A percentile compares a stretch with the other conserved stretches of the same genome.
Evolutionary conservation across 129 eudicot species (phyloP).

Genomic region (sunflower (Helianthus annuus)): DNA sequence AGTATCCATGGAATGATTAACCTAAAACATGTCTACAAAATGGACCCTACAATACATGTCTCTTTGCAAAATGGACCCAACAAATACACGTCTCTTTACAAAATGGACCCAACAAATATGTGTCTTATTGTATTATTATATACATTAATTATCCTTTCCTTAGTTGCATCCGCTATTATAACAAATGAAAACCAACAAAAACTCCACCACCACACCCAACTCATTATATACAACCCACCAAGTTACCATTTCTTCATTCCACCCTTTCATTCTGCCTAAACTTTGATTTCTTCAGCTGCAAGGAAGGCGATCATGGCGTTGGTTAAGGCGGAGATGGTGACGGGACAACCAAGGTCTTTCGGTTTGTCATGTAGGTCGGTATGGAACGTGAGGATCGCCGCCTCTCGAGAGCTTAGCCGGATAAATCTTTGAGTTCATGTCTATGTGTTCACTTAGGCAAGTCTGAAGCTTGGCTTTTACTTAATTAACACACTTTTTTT

Average conservation of each 20-base stretch:
- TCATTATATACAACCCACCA: conserved; percentile 44
- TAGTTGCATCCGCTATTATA: conserved; percentile 45
- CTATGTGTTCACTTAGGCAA: conserved; percentile 49
- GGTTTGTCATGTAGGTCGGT: conserved; percentile 13
- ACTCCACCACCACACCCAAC: conserved; percentile 36
- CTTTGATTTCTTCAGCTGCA: conserved; percentile 29
- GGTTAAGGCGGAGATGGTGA: conserved; percentile 4
- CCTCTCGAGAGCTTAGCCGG: conserved; percentile 30
- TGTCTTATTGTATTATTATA: conserved; percentile 25
- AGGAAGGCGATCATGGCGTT: conserved; percentile 16
- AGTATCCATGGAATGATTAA: background rate
- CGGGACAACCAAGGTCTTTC: conserved; percentile 8
- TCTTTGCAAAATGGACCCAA: conserved; percentile 1
- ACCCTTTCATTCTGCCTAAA: conserved; percentile 7
- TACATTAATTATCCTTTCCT: conserved; percentile 21
- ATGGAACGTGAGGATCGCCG: conserved; percentile 33
- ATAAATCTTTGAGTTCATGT: conserved; percentile 29
- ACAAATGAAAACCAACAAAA: conserved; percentile 37
- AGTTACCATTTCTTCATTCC: conserved; percentile 31
- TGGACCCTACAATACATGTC: background rate
- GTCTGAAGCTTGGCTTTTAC: conserved; percentile 49
- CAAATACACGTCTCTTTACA: conserved; percentile 5
- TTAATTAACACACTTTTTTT: conserved; percentile 25
- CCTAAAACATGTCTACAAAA: background rate
- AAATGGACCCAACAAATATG: conserved; percentile 7